Evolutionary conservation across 805 yeast species (phyloP).

Genomic region (Metschnikowia picachoensis): DNA sequence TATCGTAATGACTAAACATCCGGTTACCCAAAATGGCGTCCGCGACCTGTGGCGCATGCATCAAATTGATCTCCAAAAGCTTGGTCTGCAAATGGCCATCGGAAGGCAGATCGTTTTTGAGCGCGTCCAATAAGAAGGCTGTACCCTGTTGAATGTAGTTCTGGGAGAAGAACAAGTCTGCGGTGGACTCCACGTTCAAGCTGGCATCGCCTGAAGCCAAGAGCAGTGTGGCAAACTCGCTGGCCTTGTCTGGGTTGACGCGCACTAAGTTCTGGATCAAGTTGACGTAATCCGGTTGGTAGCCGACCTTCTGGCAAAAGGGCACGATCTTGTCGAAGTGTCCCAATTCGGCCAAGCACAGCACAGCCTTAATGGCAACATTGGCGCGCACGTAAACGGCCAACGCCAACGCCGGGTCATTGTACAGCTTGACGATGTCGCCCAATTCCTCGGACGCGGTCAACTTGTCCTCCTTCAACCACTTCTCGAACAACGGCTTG

Average conservation of each 20-base stretch:
- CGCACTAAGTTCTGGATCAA: slow-evolving; percentile 88
- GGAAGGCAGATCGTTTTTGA: slow-evolving; percentile 88
- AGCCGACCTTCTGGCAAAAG: slow-evolving; percentile 84
- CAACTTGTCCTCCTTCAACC: slow-evolving; percentile 92
- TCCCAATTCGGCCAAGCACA: slow-evolving; percentile 89
- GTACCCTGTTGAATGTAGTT: slow-evolving; percentile 97
- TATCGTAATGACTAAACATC: slow-evolving; percentile 94
- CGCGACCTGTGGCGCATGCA: slow-evolving; percentile 99
- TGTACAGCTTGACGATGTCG: slow-evolving; percentile 84
- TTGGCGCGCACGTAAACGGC: slow-evolving; percentile 86
- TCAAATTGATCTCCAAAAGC: slow-evolving; percentile 83
- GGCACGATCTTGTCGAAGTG: slow-evolving; percentile 96
- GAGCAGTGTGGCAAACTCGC: slow-evolving; percentile 91
- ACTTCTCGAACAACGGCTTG: slow-evolving; percentile 88
- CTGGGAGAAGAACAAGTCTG: slow-evolving; percentile 92
- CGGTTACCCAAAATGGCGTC: slow-evolving; percentile 96
- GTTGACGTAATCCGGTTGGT: slow-evolving; percentile 84
- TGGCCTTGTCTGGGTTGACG: slow-evolving; percentile 95
- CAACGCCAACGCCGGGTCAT: slow-evolving; percentile 77
- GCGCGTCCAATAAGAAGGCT: slow-evolving; percentile 90
- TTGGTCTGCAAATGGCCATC: slow-evolving; percentile 96
- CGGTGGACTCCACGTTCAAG: slow-evolving; percentile 78
- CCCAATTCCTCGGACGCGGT: slow-evolving; percentile 97
- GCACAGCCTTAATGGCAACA: slow-evolving; percentile 83
- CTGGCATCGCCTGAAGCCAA: slow-evolving; percentile 57